Conservation (phyloP, 2,329 filamentous ascomycete genomes). For the Clathrospora elynae region DNA sequence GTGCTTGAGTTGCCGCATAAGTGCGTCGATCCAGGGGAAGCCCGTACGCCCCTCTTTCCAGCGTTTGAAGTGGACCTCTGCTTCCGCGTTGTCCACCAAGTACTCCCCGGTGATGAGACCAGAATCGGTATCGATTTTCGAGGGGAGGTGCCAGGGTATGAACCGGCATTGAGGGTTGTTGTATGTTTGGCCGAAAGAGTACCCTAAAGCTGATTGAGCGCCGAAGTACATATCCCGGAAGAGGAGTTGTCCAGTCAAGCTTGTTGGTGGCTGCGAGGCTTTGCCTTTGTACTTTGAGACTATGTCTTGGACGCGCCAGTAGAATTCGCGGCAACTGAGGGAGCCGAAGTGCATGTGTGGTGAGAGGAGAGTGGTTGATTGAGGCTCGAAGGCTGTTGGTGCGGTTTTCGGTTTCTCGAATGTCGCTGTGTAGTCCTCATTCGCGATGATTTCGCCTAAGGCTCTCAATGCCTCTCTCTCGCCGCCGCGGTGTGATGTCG, state of each 20-base stretch:
- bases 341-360: slow-evolving; percentile 77
- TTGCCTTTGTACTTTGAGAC: slow-evolving; percentile 63
- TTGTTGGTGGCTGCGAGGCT: slow-evolving; percentile 65
- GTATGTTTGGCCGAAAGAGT: slow-evolving; percentile 66
- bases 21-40: slow-evolving; percentile 79
- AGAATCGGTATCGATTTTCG: slow-evolving; percentile 56
- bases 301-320: slow-evolving; percentile 70
- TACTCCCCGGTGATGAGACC: slow-evolving; percentile 63
- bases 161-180: slow-evolving; percentile 72
- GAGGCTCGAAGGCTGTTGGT: slow-evolving; percentile 73
- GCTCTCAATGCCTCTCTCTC: slow-evolving; percentile 66
- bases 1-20: slow-evolving; percentile 73
- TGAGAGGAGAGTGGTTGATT: slow-evolving; percentile 73
- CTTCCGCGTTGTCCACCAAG: slow-evolving; percentile 65
- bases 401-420: slow-evolving; percentile 79
- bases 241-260: slow-evolving; percentile 71
- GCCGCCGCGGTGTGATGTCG: slow-evolving; percentile 71
- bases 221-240: slow-evolving; percentile 87
- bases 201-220: slow-evolving; percentile 71
- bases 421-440: slow-evolving; percentile 71
- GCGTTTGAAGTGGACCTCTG: slow-evolving; percentile 68
- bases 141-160: slow-evolving; percentile 77
- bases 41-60: slow-evolving; percentile 74
- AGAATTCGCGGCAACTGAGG: slow-evolving; percentile 72
- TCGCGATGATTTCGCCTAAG: slow-evolving; percentile 63